Evolutionary conservation across 1,284 basidiomycete genomes (phyloP).

Genomic region (Exobasidium rhododendri): DNA sequence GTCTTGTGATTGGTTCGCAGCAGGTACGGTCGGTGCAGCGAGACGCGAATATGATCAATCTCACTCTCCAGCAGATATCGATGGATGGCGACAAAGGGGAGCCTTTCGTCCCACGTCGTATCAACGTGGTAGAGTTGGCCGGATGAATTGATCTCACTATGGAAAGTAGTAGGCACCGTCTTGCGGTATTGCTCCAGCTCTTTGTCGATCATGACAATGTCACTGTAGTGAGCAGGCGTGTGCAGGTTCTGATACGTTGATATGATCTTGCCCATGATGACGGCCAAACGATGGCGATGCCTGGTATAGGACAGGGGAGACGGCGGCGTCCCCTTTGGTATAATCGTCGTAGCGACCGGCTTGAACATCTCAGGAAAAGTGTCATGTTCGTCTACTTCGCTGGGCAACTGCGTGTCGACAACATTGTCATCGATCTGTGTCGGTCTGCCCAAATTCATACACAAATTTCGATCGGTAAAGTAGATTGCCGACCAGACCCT

Average conservation of each 20-base stretch:
- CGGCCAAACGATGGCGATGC: conserved; percentile 29
- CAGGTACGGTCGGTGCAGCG: conserved; percentile 5
- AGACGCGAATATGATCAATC: neutral
- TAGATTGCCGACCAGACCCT: conserved; percentile 43
- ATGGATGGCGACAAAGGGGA: conserved; percentile 1
- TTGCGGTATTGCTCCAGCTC: neutral
- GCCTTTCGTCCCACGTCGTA: neutral
- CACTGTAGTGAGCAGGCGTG: conserved; percentile 32
- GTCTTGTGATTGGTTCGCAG: conserved; percentile 34
- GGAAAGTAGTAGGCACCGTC: neutral
- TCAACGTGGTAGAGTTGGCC: neutral
- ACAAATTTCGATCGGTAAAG: conserved; percentile 32
- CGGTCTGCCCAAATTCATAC: conserved; percentile 40
- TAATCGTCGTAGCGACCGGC: conserved; percentile 30
- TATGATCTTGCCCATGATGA: conserved; percentile 23
- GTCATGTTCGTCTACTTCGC: conserved; percentile 19
- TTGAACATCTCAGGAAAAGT: conserved; percentile 31
- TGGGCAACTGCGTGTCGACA: conserved; percentile 20
- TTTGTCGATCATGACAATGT: neutral
- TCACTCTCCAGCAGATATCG: conserved; percentile 4
- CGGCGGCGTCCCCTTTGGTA: conserved; percentile 16
- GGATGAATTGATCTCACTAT: neutral
- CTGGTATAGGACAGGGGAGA: conserved; percentile 25
- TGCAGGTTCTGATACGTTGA: conserved; percentile 43
- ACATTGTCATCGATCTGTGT: conserved; percentile 41